Percentiles rank a stretch among this genome's conserved stretches.
These are phyloP conservation scores for Penicillium egyptiacum DNA, from an alignment of 495 filamentous ascomycete genomes.

Conservation along the genomic window DNA sequence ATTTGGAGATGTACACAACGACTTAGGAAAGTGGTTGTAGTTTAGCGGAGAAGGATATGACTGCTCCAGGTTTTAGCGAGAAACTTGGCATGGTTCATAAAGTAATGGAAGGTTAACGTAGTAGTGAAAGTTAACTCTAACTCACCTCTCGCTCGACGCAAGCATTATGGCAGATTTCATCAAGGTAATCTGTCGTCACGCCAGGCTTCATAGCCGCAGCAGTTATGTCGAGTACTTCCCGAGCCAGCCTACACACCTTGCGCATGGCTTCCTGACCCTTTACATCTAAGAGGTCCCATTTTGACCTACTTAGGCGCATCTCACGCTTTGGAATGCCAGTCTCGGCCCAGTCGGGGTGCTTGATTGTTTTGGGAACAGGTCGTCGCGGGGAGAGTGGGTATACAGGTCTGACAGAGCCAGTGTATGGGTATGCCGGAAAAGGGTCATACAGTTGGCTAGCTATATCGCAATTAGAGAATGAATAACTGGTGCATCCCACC, in stretches of 20 bases:
- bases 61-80: slow-evolving; percentile 39
- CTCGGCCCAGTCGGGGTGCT: slow-evolving; percentile 67
- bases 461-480: slow-evolving; percentile 68
- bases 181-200: slow-evolving; percentile 80
- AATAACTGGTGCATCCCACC: slow-evolving; percentile 46
- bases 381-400: slow-evolving; percentile 70
- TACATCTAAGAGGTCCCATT: slow-evolving; percentile 64
- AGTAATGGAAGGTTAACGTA: too few relatives aligned
- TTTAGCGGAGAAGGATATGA: slow-evolving; percentile 82
- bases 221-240: slow-evolving; percentile 78
- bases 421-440: slow-evolving; percentile 73
- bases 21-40: slow-evolving; percentile 83
- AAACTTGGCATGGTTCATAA: neutral
- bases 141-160: slow-evolving; percentile 75
- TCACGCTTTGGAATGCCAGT: slow-evolving; percentile 69
- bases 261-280: slow-evolving; percentile 71
- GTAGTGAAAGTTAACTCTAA: neutral
- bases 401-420: slow-evolving; percentile 67
- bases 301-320: slow-evolving; percentile 55
- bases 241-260: slow-evolving; percentile 70
- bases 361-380: slow-evolving; percentile 65
- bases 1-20: slow-evolving; percentile 77
- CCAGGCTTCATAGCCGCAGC: slow-evolving; percentile 68
- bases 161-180: slow-evolving; percentile 78
- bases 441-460: slow-evolving; percentile 70